Conservation (phyloP, 139 green algal species). For the Ulvella scutata region DNA sequence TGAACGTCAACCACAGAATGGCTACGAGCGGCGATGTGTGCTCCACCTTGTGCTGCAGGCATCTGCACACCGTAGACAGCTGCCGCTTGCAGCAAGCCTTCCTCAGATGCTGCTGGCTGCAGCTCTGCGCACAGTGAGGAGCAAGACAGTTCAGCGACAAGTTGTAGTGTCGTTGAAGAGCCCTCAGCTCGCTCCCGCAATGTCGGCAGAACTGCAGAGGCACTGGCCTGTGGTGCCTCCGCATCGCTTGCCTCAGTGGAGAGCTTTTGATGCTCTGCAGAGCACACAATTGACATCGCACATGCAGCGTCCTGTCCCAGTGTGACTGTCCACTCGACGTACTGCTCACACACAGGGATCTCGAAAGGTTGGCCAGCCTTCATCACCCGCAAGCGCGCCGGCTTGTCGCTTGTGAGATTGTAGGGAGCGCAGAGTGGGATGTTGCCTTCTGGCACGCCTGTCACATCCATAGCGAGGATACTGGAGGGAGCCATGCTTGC, state of each 20-base stretch:
- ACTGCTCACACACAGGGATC: background rate
- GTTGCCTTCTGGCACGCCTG: background rate
- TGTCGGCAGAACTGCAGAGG: background rate
- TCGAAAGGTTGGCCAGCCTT: background rate
- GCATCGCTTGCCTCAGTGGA: too few species aligned
- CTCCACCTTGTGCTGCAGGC: too few species aligned
- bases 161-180: too few species aligned
- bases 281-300: background rate
- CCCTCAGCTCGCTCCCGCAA: background rate
- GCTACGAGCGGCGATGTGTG: too few species aligned
- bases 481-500: background rate
- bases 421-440: background rate
- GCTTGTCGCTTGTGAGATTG: background rate
- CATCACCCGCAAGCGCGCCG: background rate
- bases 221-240: too few species aligned
- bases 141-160: too few species aligned
- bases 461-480: background rate
- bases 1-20: too few species aligned
- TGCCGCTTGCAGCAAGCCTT: too few species aligned
- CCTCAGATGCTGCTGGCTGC: too few species aligned
- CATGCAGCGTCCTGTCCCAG: background rate
- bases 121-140: too few species aligned
- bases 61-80: too few species aligned
- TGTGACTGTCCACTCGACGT: background rate
- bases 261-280: too few species aligned